Base-by-base conservation (phyloP, 441 rosid species). In the Raphanus hybrid region DNA sequence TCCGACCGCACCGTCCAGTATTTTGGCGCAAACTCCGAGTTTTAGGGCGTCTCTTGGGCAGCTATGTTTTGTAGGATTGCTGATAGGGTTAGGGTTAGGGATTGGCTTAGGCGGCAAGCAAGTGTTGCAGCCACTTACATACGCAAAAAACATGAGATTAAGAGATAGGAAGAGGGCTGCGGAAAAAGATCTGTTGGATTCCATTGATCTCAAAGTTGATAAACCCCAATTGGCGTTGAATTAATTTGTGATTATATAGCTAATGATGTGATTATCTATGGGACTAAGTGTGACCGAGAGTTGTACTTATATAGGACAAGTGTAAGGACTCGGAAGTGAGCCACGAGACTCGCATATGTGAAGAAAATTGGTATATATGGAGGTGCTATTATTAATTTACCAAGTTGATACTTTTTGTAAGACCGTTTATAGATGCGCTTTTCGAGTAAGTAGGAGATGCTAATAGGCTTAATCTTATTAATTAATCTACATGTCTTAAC, bases 41-140 rank as follows among this genome's bases (percentile, higher is more conserved):
- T 84, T 82, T 23, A 86, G 79, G 67, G 88, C 80, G 75, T 91
- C 90, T 77, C 82, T 87, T 3, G 93, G 90, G 84, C 93, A 91
- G 55, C 83, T 82, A 54, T 70, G 82, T 18, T 55, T 55, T 55
- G 61, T 55, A 55, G 60, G 60, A 55, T 55, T 55, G 60, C 27
- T 55, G 5, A 55, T 55, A 55, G 61, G 61, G 61, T 55, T 50
- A 50, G 55, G 55, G 61, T 55, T 55, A 18, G 61, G 61, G 61
- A 55, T 55, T 18, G 61, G 6, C 61, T 55, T 55, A 55, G 61
- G 61, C 18, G 61, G 61, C 27, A 55, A 55, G 29, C 61, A 55
- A 55, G 61, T 55, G 27, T 18, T 18, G 61, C 61, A 55, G 61
- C 61, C 61, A 55, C 12, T 55, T 55, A 18, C 61, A 55, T 9